These are phyloP conservation scores for Petunia axillaris DNA, from an alignment of 257 asterid genomes.

Conservation along the genomic window DNA sequence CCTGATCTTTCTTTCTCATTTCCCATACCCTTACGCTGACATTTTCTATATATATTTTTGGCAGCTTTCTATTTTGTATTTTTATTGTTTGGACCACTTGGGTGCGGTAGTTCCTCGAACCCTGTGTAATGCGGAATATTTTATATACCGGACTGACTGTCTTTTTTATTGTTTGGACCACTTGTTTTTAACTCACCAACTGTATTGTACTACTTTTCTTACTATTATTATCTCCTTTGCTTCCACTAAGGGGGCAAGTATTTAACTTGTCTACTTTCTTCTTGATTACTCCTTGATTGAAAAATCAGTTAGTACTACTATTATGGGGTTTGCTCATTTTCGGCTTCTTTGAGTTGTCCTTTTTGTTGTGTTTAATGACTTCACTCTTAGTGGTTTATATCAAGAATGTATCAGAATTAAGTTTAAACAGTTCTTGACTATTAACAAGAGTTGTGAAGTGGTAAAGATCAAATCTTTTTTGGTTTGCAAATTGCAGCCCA, in stretches of 20 bases:
- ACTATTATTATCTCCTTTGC: slow-evolving; percentile 32
- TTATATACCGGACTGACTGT: too few relatives aligned
- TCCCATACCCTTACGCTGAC: slow-evolving; percentile 25
- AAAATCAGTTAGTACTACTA: not conserved
- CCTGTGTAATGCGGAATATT: too few relatives aligned
- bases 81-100: slow-evolving; percentile 40
- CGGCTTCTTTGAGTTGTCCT: not conserved
- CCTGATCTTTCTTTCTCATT: slow-evolving; percentile 26
- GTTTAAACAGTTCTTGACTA: not conserved
- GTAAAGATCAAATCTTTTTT: not conserved
- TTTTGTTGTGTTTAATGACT: not conserved
- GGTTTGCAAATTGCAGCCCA: too few relatives aligned
- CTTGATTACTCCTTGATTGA: slow-evolving; percentile 17
- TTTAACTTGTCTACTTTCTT: slow-evolving; percentile 31
- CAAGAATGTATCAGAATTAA: not conserved
- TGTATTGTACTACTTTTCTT: slow-evolving; percentile 26
- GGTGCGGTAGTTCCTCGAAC: too few relatives aligned
- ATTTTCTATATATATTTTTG: slow-evolving; percentile 29
- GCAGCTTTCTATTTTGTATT: slow-evolving; percentile 43
- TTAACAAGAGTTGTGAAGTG: too few relatives aligned
- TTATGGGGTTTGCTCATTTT: slow-evolving; percentile 17
- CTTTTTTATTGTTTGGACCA: slow-evolving; percentile 37
- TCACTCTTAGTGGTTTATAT: not conserved
- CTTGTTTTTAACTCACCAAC: slow-evolving; percentile 30
- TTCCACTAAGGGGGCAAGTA: slow-evolving; percentile 46